Conservation (phyloP, 495 filamentous ascomycete genomes). For the Penicillium malachiteum region DNA sequence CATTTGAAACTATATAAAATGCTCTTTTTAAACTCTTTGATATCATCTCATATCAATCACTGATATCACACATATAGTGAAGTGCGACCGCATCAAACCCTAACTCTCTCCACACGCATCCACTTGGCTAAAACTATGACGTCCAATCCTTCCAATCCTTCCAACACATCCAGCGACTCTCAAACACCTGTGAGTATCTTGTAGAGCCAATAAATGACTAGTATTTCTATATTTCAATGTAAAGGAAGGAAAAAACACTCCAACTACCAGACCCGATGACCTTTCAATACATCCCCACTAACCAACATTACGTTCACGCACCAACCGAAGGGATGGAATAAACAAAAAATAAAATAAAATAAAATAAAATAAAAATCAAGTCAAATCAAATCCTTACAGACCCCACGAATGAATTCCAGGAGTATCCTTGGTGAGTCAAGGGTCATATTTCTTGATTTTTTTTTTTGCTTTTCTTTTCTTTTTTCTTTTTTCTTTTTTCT, state of each 20-base stretch:
- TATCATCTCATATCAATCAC: background rate
- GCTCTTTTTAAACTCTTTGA: background rate
- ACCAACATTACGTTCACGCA: conserved; percentile 25
- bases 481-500: conserved; percentile 1
- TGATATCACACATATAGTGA: background rate
- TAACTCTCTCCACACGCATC: conserved; percentile 4
- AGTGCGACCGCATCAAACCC: conserved; percentile 10
- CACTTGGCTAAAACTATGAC: conserved; percentile 7
- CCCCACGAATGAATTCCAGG: conserved; percentile 20
- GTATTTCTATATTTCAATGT: background rate
- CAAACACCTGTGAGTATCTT: background rate
- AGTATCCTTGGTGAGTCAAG: conserved; percentile 16
- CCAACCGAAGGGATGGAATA: conserved; percentile 27
- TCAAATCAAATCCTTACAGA: conserved; percentile 21
- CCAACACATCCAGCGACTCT: conserved; percentile 1
- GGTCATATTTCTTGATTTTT: conserved; percentile 3
- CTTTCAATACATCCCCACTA: conserved; percentile 9
- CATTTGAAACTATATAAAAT: no score
- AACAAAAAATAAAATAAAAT: conserved; percentile 5
- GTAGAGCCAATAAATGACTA: background rate
- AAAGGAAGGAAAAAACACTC: background rate
- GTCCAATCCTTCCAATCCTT: conserved; percentile 13
- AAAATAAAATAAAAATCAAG: background rate
- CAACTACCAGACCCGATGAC: background rate
- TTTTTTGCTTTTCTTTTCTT: conserved; percentile 1